Base-by-base conservation (phyloP, 2,329 filamentous ascomycete species). In the Alternaria sp. region DNA sequence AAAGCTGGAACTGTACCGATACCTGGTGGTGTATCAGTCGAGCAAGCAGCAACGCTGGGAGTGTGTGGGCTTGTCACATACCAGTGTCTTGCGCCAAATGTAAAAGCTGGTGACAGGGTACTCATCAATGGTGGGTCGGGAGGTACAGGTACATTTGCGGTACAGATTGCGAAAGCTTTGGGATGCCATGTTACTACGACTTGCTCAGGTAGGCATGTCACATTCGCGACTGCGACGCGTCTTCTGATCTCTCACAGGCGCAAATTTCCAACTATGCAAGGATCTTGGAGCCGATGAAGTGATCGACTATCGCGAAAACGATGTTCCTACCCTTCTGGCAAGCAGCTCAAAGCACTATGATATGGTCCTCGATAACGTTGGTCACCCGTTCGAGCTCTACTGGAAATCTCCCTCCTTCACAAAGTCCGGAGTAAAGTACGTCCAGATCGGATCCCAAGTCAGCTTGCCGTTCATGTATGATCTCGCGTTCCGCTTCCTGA, bases 51-150 rank as follows among this genome's bases (percentile, higher is more conserved):
- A 7, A 64, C 65, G 21, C 28, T 71, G 17, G 65, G 67, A 1
- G 67, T 69, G 14, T 69, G 67, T 17, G 68, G 63, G 1, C 26
- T 71, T 40, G 65, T 69, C 5, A 67, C 65, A 4, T 68, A 68
- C 45, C 68, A 69, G 31, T 63, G 62, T 34, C 58, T 71, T 10
- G 54, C 56, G 3, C 48, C 45, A 11, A 63, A 69, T 29, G 58
- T 69, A 6, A 76, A 74, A 58, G 28, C 28, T 1, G 77, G 76
- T 13, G 79, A 83, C 53, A 81, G 80, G 59, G 79, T 89, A 11
- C 83, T 89, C 63, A 81, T 89, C 67, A 89, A 89, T 66, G 87
- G 86, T 13, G 86, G 86, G 0, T 85, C 81, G 14, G 87, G 88
- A 13, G 87, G 87, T 0, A 82, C 80, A 2, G 88, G 88, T 0